Evolutionary conservation across 139 green algal species (phyloP).

Genomic region (Nannochloris sp.): DNA sequence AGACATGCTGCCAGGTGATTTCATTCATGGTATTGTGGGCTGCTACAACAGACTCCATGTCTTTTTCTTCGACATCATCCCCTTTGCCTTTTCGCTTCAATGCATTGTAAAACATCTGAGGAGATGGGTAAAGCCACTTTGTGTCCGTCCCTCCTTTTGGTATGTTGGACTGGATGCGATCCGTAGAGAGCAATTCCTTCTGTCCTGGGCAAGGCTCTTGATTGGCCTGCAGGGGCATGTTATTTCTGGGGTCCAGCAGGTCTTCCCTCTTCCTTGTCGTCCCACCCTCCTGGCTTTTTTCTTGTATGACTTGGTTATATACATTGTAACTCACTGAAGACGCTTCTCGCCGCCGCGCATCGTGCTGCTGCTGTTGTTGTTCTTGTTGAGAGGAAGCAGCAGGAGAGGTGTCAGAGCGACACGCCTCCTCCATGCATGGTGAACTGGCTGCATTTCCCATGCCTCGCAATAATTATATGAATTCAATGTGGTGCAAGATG

Average conservation of each 20-base stretch:
- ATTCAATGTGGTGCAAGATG: too few relatives aligned
- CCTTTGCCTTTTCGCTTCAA: slow-evolving; percentile 89
- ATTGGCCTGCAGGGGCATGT: slow-evolving; percentile 86
- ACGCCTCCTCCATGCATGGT: too few relatives aligned
- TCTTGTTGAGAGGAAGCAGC: too few relatives aligned
- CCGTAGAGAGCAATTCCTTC: slow-evolving; percentile 59
- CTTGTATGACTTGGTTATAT: slow-evolving; percentile 70
- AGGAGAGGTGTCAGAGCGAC: too few relatives aligned
- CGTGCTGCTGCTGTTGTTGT: too few relatives aligned
- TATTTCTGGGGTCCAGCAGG: slow-evolving; percentile 72
- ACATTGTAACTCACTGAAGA: slow-evolving; percentile 73
- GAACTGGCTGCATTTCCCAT: too few relatives aligned
- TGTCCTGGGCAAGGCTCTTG: slow-evolving; percentile 79
- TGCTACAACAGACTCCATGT: slow-evolving; percentile 80
- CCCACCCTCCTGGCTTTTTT: slow-evolving; percentile 20
- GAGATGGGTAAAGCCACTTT: slow-evolving; percentile 87
- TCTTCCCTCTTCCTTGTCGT: slow-evolving; percentile 11
- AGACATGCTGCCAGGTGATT: slow-evolving; percentile 66
- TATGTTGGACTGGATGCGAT: slow-evolving; percentile 66
- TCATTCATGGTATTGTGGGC: slow-evolving; percentile 87
- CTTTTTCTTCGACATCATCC: slow-evolving; percentile 77
- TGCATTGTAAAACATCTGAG: slow-evolving; percentile 97
- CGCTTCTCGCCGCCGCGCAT: too few relatives aligned
- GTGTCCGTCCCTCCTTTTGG: slow-evolving; percentile 77
- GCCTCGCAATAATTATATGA: too few relatives aligned